These are phyloP conservation scores for Neurospora sp. DNA, from an alignment of 495 filamentous ascomycete species.

Conservation along the genomic window DNA sequence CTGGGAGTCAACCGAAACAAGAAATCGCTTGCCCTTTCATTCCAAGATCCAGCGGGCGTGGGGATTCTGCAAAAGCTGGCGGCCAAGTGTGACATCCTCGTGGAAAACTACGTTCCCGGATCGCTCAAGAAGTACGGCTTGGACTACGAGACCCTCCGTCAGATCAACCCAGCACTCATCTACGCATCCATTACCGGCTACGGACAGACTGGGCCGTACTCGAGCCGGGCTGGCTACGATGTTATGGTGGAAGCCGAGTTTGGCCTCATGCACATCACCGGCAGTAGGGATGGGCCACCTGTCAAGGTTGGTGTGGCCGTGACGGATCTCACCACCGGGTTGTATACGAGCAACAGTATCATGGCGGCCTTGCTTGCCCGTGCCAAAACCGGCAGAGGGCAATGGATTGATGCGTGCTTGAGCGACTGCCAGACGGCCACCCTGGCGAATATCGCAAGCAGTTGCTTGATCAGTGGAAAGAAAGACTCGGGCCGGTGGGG, in stretches of 20 bases:
- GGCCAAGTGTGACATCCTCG: conserved; percentile 78
- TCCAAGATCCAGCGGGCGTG: conserved; percentile 72
- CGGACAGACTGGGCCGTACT: conserved; percentile 90
- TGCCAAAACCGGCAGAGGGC: conserved; percentile 47
- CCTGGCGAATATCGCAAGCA: conserved; percentile 85
- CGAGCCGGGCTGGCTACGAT: conserved; percentile 84
- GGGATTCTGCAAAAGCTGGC: conserved; percentile 78
- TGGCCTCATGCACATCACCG: conserved; percentile 97
- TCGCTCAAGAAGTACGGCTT: conserved; percentile 84
- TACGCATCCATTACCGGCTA: conserved; percentile 57
- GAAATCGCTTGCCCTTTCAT: conserved; percentile 85
- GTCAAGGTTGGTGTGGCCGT: conserved; percentile 97
- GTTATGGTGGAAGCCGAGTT: conserved; percentile 99
- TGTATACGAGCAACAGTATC: conserved; percentile 96
- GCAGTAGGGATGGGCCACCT: conserved; percentile 73
- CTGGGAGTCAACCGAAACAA: conserved; percentile 92
- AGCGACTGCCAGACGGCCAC: conserved; percentile 95
- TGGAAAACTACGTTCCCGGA: conserved; percentile 94
- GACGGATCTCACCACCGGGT: conserved; percentile 86
- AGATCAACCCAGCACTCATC: conserved; percentile 70
- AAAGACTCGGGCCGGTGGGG: conserved; percentile 86
- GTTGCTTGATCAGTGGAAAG: conserved; percentile 78
- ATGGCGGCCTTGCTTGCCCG: conserved; percentile 85
- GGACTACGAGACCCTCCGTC: conserved; percentile 68
- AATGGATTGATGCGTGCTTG: conserved; percentile 85